Percentiles rank a stretch among this genome's conserved stretches.
These are phyloP conservation scores for Globisporangium spiculum DNA, from an alignment of 352 stramenopile species.

Conservation along the genomic window DNA sequence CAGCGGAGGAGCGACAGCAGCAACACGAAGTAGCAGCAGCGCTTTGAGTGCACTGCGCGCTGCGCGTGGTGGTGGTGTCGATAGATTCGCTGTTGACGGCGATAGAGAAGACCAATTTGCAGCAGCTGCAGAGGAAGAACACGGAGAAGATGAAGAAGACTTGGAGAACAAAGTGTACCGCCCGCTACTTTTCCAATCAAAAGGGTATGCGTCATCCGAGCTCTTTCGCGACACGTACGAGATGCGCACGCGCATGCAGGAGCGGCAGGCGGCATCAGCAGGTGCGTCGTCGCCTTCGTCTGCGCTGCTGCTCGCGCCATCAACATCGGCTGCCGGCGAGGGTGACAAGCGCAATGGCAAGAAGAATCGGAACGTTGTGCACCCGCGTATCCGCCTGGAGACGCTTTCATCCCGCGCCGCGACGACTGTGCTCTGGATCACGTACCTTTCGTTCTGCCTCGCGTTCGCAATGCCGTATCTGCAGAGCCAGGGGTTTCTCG, in stretches of 20 bases:
- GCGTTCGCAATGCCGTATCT: conserved; percentile 72
- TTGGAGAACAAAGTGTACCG: conserved; percentile 61
- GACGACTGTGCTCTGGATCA: conserved; percentile 68
- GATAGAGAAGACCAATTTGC: neutral
- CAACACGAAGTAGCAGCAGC: neutral
- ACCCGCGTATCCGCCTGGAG: conserved; percentile 75
- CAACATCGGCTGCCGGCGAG: neutral
- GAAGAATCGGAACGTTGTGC: neutral
- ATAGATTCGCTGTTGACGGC: too few species aligned
- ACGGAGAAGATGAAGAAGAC: conserved; percentile 27
- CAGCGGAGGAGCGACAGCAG: neutral
- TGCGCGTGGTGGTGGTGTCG: neutral
- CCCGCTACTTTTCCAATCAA: conserved; percentile 75
- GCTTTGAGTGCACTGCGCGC: neutral
- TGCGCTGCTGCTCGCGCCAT: conserved; percentile 19
- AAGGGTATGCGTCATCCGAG: conserved; percentile 77
- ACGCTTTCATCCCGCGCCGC: conserved; percentile 74
- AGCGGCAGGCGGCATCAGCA: conserved; percentile 11
- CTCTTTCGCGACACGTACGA: conserved; percentile 78
- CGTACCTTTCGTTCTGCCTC: conserved; percentile 73
- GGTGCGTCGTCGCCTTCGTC: conserved; percentile 18
- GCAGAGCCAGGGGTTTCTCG: conserved; percentile 69
- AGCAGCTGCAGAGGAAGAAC: neutral
- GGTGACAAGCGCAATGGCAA: conserved; percentile 18
- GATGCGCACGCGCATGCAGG: conserved; percentile 61